Base-by-base conservation (phyloP, 1,284 basidiomycete genomes). In the Uromyces viciae-fabae region DNA sequence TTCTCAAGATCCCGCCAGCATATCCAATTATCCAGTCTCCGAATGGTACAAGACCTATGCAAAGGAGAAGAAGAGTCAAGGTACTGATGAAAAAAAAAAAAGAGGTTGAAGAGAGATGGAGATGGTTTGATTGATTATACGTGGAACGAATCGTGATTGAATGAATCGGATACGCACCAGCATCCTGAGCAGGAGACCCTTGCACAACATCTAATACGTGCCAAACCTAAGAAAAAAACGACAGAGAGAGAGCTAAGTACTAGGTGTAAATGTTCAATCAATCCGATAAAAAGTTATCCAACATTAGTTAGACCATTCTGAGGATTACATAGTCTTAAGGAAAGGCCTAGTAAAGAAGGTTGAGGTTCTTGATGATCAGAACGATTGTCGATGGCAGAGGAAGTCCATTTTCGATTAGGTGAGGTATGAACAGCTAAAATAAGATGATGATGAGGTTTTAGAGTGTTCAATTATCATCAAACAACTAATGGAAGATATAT, bases 151-250 rank as follows among this genome's bases (percentile, higher is more conserved):
- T 54, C 22, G 19, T 46, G 69, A 43, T 33, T 43, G 9, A 74
- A 49, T 31, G 7, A 8, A n/a, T 71, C 73, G n/a, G 8, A 4
- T 46, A 77, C 81, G 54, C n/a, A 83, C 85, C 85, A 52, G 91
- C 91, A 83, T 90, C 92, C 88, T 98, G 95, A 5, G 96, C 96
- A 9, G 97, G 97, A 82, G 93, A 94, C 25, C 94, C 95, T 86
- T 98, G 95, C 49, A 97, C 87, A 9, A 99, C 94, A 85, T 99
- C 97, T 73, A 99, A 88, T 66, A 99, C 94, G 86, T 99, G 96
- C 95, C 96, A 99, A 8, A 98, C 94, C 84, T 85, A 43, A 54
- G 82, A 52, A 58, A 22, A 28, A 1, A n/a, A 56, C 11, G 31
- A 69, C 5, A 56, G 28, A 28, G 8, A 60, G n/a, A 60, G 36